phyloP scores from a whole-genome alignment of 2,329 filamentous ascomycete species.

The Laburnicola sp. region DNA sequence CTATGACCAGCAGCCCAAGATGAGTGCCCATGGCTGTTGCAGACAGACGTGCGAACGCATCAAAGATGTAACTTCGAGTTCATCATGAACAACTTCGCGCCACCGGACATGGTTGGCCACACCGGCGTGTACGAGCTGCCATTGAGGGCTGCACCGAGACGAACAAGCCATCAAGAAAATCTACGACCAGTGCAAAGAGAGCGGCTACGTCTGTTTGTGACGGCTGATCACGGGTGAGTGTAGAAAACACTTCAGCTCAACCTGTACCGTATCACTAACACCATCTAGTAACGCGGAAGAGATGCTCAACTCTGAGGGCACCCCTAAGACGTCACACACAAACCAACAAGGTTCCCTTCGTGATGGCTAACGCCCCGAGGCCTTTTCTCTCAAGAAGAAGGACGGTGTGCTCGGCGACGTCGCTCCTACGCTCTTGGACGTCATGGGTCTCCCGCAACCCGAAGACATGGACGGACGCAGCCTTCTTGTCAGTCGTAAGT shows the following conservation, averaged over 20 bases:
- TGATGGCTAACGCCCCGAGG: slow-evolving; percentile 97
- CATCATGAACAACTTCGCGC: slow-evolving; percentile 99
- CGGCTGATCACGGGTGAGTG: slow-evolving; percentile 82
- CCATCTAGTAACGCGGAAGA: slow-evolving; percentile 82
- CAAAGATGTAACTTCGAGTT: slow-evolving; percentile 84
- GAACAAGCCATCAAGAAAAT: slow-evolving; percentile 90
- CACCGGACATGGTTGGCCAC: slow-evolving; percentile 98
- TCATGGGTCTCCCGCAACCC: slow-evolving; percentile 89
- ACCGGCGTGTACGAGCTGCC: slow-evolving; percentile 94
- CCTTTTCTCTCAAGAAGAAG: slow-evolving; percentile 81
- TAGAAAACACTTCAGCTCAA: not conserved
- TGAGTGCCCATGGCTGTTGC: slow-evolving; percentile 92
- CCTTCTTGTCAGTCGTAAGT: slow-evolving; percentile 70
- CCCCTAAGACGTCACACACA: slow-evolving; percentile 97
- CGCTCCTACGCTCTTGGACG: slow-evolving; percentile 86
- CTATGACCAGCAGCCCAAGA: slow-evolving; percentile 92
- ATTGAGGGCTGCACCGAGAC: slow-evolving; percentile 83
- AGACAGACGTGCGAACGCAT: slow-evolving; percentile 85
- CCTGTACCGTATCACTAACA: slow-evolving; percentile 28
- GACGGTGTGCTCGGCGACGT: slow-evolving; percentile 95
- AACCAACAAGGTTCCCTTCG: slow-evolving; percentile 96
- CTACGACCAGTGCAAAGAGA: slow-evolving; percentile 89
- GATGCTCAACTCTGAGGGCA: slow-evolving; percentile 95
- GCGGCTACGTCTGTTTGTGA: slow-evolving; percentile 91
- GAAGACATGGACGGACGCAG: slow-evolving; percentile 89